Base-by-base conservation (phyloP, 805 yeast genomes). In the Saccharomycopsis sp. region DNA sequence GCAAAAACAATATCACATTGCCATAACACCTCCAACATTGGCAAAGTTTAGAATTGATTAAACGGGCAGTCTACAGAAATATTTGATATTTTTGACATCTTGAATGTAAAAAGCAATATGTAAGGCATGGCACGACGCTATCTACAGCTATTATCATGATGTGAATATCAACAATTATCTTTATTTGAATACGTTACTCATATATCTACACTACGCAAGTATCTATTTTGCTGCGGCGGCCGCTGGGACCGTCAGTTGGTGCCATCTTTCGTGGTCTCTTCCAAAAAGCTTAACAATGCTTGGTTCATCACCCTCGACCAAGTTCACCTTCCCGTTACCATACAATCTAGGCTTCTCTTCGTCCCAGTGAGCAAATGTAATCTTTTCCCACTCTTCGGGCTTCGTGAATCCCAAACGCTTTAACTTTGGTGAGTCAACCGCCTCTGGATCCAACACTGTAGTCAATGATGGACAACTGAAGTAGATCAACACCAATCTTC, bases 381-480 rank as follows among this genome's bases (percentile, higher is more conserved):
- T 71, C 46, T 68, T 66, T 21, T 73, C 74, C 77, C 77, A 73
- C 21, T 54, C 57, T n/a, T 65, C 61, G 2, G 69, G 69, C 48
- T 65, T 70, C 24, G 56, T 61, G 52, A 65, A 64, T 0, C 76
- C 77, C 37, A 75, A 62, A 2, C 67, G 57, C 14, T 66, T 53
- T 46, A 77, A 65, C 52, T 70, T 71, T 3, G 74, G 73, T 5
- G 79, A 75, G 15, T 68, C 57, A 9, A 76, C 51, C 1, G 65
- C 58, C 18, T 72, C 78, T 2, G 80, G 78, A 60, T 77, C 79
- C 51, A 77, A 65, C n/a, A 64, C 62, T 0, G 78, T 67, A 2
- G 64, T 64, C 24, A 66, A 56, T 15, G 69, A 62, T 4, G 78
- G 76, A 60, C 74, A 70, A 56, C 73, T 68, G 65, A 77, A 77